phyloP scores from a whole-genome alignment of 495 filamentous ascomycete species.

The Talaromyces borbonicus region DNA sequence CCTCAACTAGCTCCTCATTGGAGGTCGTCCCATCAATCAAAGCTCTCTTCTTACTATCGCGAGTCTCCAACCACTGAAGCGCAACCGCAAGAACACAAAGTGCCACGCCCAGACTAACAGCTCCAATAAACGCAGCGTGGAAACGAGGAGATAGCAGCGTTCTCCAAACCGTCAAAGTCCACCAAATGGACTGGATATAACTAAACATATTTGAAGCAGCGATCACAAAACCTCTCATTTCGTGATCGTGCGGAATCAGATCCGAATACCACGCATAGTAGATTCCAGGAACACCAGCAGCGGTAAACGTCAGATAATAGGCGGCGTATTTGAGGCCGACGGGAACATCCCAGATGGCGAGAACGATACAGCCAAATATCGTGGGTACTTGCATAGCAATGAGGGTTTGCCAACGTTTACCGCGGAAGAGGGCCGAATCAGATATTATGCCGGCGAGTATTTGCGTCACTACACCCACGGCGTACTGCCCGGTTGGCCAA shows the following conservation, averaged over 20 bases:
- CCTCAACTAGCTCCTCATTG: not conserved
- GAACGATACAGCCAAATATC: slow-evolving; percentile 13
- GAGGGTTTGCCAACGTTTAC: slow-evolving; percentile 12
- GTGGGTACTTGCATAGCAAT: slow-evolving; percentile 10
- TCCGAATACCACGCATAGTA: slow-evolving; percentile 7
- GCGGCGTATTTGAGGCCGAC: slow-evolving; percentile 13
- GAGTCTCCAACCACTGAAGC: not conserved
- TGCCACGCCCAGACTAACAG: not conserved
- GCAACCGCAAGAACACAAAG: not conserved
- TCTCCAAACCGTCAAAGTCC: slow-evolving; percentile 4
- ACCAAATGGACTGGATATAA: slow-evolving; percentile 5
- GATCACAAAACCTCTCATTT: slow-evolving; percentile 3
- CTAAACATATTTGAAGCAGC: slow-evolving; percentile 3
- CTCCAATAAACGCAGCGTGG: slow-evolving; percentile 1
- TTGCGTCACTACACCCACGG: slow-evolving; percentile 10
- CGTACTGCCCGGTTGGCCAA: slow-evolving; percentile 16
- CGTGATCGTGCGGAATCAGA: slow-evolving; percentile 3
- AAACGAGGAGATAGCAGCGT: not conserved
- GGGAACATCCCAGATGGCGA: slow-evolving; percentile 15
- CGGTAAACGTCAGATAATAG: slow-evolving; percentile 11
- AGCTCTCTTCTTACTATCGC: not conserved
- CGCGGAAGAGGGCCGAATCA: slow-evolving; percentile 11
- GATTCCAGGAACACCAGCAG: not conserved
- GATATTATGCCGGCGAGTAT: slow-evolving; percentile 13
- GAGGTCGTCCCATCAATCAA: not conserved